A percentile compares a stretch with the other conserved stretches of the same genome.
phyloP scores from a whole-genome alignment of 2,329 filamentous ascomycete genomes.

The Torrubiellomyces zombiae region DNA sequence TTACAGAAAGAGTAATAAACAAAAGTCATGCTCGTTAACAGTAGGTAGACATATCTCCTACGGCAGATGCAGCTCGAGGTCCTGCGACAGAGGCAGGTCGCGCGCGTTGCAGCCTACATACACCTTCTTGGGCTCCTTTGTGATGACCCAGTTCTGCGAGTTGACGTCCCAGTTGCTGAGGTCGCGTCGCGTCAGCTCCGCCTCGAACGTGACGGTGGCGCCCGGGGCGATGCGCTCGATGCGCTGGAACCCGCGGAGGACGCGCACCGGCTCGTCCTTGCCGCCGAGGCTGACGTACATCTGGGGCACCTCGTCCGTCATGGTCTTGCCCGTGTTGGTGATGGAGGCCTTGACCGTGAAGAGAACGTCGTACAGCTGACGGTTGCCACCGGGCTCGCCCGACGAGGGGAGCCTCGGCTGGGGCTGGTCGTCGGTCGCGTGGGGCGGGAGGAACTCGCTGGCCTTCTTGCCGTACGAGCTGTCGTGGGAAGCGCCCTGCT shows the following conservation, averaged over 20 bases:
- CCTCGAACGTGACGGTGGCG: constrained; percentile 47
- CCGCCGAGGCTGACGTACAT: constrained; percentile 71
- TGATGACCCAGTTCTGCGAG: constrained; percentile 71
- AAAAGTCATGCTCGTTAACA: background rate
- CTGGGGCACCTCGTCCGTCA: constrained; percentile 58
- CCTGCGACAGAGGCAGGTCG: constrained; percentile 27
- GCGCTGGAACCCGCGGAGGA: constrained; percentile 69
- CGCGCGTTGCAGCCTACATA: constrained; percentile 39
- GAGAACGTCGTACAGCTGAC: constrained; percentile 48
- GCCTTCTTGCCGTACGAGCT: constrained; percentile 42
- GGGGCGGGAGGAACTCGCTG: constrained; percentile 41
- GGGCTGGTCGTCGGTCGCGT: constrained; percentile 35
- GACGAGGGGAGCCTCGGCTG: constrained; percentile 36
- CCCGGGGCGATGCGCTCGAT: constrained; percentile 52
- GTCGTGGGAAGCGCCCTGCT: constrained; percentile 36
- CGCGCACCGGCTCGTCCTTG: constrained; percentile 45
- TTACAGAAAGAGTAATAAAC: background rate
- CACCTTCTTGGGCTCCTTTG: constrained; percentile 31
- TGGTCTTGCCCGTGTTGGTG: constrained; percentile 50
- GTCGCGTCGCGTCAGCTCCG: constrained; percentile 60
- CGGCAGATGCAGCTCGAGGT: constrained; percentile 2
- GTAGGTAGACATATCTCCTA: background rate
- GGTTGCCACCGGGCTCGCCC: constrained; percentile 46
- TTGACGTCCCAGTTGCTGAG: constrained; percentile 71
- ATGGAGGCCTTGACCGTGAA: constrained; percentile 53